These are phyloP conservation scores for Artemisia annua DNA, from an alignment of 129 eudicot species.

Conservation along the genomic window DNA sequence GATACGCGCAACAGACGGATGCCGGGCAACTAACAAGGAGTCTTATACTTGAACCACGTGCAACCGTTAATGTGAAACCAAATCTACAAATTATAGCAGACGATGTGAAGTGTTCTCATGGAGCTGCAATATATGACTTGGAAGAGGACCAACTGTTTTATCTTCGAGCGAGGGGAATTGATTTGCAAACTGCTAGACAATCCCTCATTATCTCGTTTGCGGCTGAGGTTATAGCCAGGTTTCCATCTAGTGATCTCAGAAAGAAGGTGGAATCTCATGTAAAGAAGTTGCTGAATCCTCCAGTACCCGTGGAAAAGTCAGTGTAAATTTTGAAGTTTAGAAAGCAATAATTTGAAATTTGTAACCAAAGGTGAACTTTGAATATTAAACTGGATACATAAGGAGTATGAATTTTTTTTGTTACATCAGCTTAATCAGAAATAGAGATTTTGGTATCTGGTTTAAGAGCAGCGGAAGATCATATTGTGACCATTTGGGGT, in stretches of 20 bases:
- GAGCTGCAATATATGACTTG: slow-evolving; percentile 85
- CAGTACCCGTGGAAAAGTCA: slow-evolving; percentile 9
- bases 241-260: slow-evolving; percentile 51
- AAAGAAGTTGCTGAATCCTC: slow-evolving; percentile 52
- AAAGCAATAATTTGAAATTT: slow-evolving; percentile 15
- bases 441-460: no score
- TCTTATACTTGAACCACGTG: slow-evolving; percentile 81
- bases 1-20: slow-evolving; percentile 93
- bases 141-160: slow-evolving; percentile 89
- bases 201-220: slow-evolving; percentile 88
- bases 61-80: slow-evolving; percentile 83
- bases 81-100: slow-evolving; percentile 93
- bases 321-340: slow-evolving; percentile 17
- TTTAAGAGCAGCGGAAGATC: no score
- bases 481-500: no score
- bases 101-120: slow-evolving; percentile 96
- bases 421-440: not conserved
- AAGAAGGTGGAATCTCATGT: slow-evolving; percentile 67
- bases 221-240: slow-evolving; percentile 70
- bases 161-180: slow-evolving; percentile 87
- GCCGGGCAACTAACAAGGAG: slow-evolving; percentile 94
- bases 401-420: not conserved
- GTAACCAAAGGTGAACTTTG: slow-evolving; percentile 19
- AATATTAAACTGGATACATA: not conserved
- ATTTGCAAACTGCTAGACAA: slow-evolving; percentile 62